Evolutionary conservation across 805 yeast species (phyloP).

Genomic region (Lachancea sp.): DNA sequence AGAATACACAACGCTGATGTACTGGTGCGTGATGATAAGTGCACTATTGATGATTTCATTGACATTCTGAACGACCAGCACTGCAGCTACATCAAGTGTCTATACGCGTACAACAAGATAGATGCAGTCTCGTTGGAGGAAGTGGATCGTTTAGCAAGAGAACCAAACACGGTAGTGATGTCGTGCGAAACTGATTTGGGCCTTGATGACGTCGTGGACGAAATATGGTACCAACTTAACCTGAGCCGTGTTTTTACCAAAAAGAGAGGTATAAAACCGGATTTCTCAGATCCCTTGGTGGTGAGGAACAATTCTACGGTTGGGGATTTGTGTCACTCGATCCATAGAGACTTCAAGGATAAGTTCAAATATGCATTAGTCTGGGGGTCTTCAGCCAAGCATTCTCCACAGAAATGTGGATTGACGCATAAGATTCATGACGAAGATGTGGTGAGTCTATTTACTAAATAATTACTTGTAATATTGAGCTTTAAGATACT

Average conservation of each 20-base stretch:
- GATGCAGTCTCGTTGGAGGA: constrained; percentile 95
- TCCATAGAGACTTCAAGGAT: constrained; percentile 87
- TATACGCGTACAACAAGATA: constrained; percentile 89
- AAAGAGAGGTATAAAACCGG: constrained; percentile 75
- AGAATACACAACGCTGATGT: constrained; percentile 92
- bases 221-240: constrained; percentile 85
- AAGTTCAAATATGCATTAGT: constrained; percentile 91
- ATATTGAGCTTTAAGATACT: not conserved
- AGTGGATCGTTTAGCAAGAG: constrained; percentile 84
- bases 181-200: constrained; percentile 88
- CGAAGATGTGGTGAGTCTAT: constrained; percentile 89
- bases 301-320: constrained; percentile 74
- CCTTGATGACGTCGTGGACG: constrained; percentile 78
- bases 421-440: constrained; percentile 75
- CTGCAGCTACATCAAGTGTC: constrained; percentile 82
- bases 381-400: constrained; percentile 95
- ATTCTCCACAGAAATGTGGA: constrained; percentile 96
- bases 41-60: constrained; percentile 87
- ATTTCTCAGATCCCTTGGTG: constrained; percentile 84
- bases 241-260: constrained; percentile 81
- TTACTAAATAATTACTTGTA: constrained; percentile 51
- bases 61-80: constrained; percentile 86
- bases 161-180: constrained; percentile 89
- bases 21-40: constrained; percentile 77
- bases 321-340: constrained; percentile 83